Evolutionary conservation across 2,329 filamentous ascomycete species (phyloP), one percentile per base, ranked within the genome.

Genomic region (Nemania diffusa): DNA sequence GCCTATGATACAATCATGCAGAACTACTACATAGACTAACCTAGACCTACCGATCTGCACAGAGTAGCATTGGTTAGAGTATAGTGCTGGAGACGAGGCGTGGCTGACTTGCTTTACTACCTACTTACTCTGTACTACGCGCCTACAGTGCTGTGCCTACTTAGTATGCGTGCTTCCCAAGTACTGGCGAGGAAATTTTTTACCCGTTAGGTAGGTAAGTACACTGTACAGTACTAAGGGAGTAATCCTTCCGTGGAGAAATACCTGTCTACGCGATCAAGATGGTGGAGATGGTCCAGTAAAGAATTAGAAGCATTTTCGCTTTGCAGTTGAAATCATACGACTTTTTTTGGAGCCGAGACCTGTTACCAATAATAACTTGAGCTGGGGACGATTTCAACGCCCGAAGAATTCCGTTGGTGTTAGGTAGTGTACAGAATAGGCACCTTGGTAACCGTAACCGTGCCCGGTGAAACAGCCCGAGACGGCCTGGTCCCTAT

Each of bases 331-430:
- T 22, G 60, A 44, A 1, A 69, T 71, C 69, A 34, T 71, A 71
- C 67, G 69, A 71, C 61, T 70, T 71, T 69, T 69, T 59, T 63
- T 67, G 67, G 63, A 60, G 60, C 64, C 65, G 52, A 24, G 59
- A 58, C 51, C 13, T 42, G 48, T 61, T 58, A 68, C 63, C 56
- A 69, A 60, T 59, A 42, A 59, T 66, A 64, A 57, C 20, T 55
- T 61, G 17, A 40, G 60, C 51, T 51, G 42, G 53, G 32, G 51
- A 53, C 34, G 59, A 22, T 32, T 61, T 55, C 13, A 40, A 60
- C 20, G 55, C 63, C 66, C 67, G 63, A 66, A 46, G 51, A 67
- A 59, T 66, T 42, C 67, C 63, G 67, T 13, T 22, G 56, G 26
- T 50, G 29, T 50, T 44, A 32, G 29, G 5, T 44, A 44, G 40